Conservation (phyloP, 352 stramenopile species). For the Phytophthora chlamydospora region DNA sequence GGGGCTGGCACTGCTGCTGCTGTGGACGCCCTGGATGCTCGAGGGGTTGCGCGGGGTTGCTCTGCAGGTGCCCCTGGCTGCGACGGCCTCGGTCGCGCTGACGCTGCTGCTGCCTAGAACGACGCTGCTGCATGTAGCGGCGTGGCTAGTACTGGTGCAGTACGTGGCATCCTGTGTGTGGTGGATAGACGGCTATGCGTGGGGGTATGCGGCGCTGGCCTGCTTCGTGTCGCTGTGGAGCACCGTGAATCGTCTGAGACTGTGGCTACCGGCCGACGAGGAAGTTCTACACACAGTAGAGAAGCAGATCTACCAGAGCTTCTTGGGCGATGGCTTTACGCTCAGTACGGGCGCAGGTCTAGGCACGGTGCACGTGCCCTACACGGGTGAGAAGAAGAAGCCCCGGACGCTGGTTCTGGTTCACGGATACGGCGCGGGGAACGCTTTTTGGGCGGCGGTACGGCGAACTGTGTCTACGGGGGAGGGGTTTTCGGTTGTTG, state of each 20-base stretch:
- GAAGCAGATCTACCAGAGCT: constrained; percentile 60
- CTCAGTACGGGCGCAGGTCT: constrained; percentile 55
- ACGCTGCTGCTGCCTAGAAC: constrained; percentile 20
- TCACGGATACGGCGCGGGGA: constrained; percentile 73
- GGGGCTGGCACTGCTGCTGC: constrained; percentile 15
- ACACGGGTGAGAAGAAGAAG: constrained; percentile 46
- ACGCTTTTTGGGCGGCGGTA: constrained; percentile 74
- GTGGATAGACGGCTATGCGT: neutral
- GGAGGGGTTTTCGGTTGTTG: neutral
- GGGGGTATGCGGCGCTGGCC: constrained; percentile 19
- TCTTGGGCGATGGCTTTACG: constrained; percentile 45
- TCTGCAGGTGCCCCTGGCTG: constrained; percentile 14
- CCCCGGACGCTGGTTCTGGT: constrained; percentile 61
- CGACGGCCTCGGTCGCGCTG: constrained; percentile 16
- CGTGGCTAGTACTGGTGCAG: constrained; percentile 23
- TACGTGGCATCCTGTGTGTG: constrained; percentile 10
- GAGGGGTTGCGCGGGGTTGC: constrained; percentile 11
- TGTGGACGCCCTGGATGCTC: constrained; percentile 27
- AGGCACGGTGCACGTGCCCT: constrained; percentile 72
- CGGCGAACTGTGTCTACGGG: neutral
- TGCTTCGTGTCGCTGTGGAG: constrained; percentile 36
- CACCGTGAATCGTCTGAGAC: constrained; percentile 28
- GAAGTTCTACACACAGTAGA: constrained; percentile 49
- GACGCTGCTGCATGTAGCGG: constrained; percentile 24
- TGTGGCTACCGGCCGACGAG: constrained; percentile 58